A percentile compares a stretch with the other conserved stretches of the same genome.
These are phyloP conservation scores for Solanum commersonii DNA, from an alignment of 257 asterid genomes.

Conservation along the genomic window DNA sequence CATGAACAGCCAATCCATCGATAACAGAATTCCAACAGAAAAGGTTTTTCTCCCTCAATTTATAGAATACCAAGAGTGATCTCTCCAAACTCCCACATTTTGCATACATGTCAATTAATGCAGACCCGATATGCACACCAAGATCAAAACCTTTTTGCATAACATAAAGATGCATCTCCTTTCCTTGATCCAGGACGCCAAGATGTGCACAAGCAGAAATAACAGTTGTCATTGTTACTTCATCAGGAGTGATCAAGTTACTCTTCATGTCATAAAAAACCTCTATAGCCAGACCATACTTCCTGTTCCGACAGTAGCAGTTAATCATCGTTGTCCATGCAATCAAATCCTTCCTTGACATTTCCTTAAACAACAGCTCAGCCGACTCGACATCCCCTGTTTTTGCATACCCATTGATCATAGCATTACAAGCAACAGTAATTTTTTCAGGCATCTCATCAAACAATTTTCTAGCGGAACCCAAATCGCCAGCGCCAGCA, in stretches of 20 bases:
- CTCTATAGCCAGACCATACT: constrained; percentile 40
- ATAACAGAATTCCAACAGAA: constrained; percentile 74
- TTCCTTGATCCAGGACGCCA: constrained; percentile 56
- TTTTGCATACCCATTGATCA: constrained; percentile 57
- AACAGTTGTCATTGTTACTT: constrained; percentile 66
- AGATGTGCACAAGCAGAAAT: constrained; percentile 89
- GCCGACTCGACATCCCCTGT: constrained; percentile 64
- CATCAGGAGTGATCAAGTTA: constrained; percentile 47
- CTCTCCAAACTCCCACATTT: constrained; percentile 68
- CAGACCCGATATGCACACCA: constrained; percentile 64
- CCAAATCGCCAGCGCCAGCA: constrained; percentile 41
- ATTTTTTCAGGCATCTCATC: constrained; percentile 51
- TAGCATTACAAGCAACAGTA: constrained; percentile 55
- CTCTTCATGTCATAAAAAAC: constrained; percentile 52
- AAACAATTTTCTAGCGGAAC: constrained; percentile 44
- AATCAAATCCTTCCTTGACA: constrained; percentile 56
- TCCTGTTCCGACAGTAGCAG: constrained; percentile 45
- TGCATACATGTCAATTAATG: constrained; percentile 77
- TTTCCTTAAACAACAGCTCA: constrained; percentile 35
- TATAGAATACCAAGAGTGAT: constrained; percentile 55
- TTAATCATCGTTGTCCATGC: constrained; percentile 92
- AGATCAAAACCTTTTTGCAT: constrained; percentile 20
- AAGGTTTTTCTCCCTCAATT: constrained; percentile 52
- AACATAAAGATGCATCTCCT: constrained; percentile 51
- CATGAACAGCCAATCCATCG: constrained; percentile 75